Base-by-base conservation (phyloP, 2,329 filamentous ascomycete species). In the Pseudocercospora eumusae region DNA sequence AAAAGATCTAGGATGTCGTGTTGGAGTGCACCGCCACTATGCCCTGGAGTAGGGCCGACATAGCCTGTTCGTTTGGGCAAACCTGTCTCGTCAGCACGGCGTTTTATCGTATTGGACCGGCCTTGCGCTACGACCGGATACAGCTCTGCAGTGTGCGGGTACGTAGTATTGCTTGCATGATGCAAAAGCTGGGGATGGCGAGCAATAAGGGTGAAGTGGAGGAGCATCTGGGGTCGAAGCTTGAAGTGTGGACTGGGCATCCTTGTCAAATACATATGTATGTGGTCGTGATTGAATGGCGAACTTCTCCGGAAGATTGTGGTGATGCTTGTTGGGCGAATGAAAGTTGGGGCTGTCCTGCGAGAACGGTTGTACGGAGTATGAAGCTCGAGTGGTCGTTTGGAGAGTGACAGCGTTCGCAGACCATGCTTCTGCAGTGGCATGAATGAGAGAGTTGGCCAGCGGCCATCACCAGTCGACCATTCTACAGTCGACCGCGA, bases 161-260 rank as follows among this genome's bases (percentile, higher is more conserved):
- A 49, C 20, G 47, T 52, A 54, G 18, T 54, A 54, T 54, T 54
- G 52, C 28, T 54, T 54, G 52, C 52, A 54, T 54, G 23, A 54
- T 54, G 52, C 52, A 36, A 40, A 21, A 33, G 52, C 52, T 13
- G 31, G 52, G 52, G 36, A 2, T 53, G 21, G 10, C 18, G 9
- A 21, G 15, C 2, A 25, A 40, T 28, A 33, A 28, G 18, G 52
- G 27, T 54, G 52, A 40, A 31, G 52, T 54, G 18, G 15, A 54
- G 27, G 28, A 25, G 23, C 20, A 25, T 25, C 20, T 21, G 44
- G 28, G 52, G 52, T 33, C 20, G 28, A 54, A 36, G 52, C 52
- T 36, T 15, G n/a, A 4, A 28, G 9, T 54, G 9, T 21, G 28
- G 28, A 36, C 27, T 36, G 18, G 52, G 52, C 10, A 40, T 20